These are phyloP conservation scores for Zygotorulaspora danielsina DNA, from an alignment of 805 yeast species.

Conservation along the genomic window DNA sequence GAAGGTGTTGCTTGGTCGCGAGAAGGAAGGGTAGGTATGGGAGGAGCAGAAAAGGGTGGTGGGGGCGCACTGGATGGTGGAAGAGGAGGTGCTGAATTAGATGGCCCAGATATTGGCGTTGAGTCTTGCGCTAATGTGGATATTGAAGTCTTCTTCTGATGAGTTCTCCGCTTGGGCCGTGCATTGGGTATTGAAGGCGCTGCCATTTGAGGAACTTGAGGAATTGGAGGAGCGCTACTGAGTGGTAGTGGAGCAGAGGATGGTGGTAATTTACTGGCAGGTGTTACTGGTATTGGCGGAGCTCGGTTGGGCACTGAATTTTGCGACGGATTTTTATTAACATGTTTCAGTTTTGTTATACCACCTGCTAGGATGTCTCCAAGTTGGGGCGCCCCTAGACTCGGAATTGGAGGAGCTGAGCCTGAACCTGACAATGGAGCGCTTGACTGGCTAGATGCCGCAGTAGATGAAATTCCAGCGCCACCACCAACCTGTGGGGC, in stretches of 20 bases:
- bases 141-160: conserved; percentile 9
- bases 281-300: too few relatives aligned
- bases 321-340: conserved; percentile 35
- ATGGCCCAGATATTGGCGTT: conserved; percentile 11
- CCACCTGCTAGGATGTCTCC: conserved; percentile 57
- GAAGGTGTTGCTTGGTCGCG: conserved; percentile 12
- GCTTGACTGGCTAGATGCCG: conserved; percentile 9
- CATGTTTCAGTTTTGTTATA: conserved; percentile 62
- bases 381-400: conserved; percentile 33
- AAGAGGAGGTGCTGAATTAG: conserved; percentile 22
- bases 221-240: conserved; percentile 14
- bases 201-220: conserved; percentile 7
- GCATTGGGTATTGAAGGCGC: conserved; percentile 15
- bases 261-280: too few relatives aligned
- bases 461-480: conserved; percentile 18
- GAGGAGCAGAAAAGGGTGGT: conserved; percentile 13
- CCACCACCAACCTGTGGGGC: conserved; percentile 49
- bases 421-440: conserved; percentile 17
- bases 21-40: conserved; percentile 20
- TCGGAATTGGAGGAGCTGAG: conserved; percentile 32
- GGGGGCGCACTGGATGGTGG: conserved; percentile 18
- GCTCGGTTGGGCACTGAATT: too few relatives aligned
- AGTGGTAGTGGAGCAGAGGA: too few relatives aligned
- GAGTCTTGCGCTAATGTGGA: conserved; percentile 9
- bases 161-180: conserved; percentile 13